Evolutionary conservation across 2,329 filamentous ascomycete species (phyloP).

Genomic region (Rasamsonia emersonii): DNA sequence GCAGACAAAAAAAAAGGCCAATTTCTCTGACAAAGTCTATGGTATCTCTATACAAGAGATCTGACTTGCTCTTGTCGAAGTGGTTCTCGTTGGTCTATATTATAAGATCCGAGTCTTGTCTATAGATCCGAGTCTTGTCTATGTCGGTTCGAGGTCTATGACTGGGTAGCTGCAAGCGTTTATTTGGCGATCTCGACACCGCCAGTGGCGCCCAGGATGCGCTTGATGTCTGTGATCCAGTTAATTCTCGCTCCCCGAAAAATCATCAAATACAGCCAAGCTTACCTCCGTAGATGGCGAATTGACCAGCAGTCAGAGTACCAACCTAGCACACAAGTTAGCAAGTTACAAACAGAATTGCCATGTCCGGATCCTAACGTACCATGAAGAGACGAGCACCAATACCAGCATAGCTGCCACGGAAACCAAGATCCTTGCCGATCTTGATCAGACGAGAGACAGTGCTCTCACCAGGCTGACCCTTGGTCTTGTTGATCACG

Average conservation of each 20-base stretch:
- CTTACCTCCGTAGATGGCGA: constrained; percentile 70
- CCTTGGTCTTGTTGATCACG: constrained; percentile 95
- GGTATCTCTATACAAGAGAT: too few species aligned
- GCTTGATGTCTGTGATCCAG: constrained; percentile 48
- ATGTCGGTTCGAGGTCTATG: too few species aligned
- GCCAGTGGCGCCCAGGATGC: constrained; percentile 60
- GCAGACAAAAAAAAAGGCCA: too few species aligned
- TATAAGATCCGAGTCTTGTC: too few species aligned
- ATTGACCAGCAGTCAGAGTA: constrained; percentile 70
- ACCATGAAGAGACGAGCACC: constrained; percentile 68
- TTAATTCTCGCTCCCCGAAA: constrained; percentile 8
- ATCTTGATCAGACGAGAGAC: constrained; percentile 78
- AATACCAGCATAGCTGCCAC: constrained; percentile 71
- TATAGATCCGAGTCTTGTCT: too few species aligned
- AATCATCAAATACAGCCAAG: constrained; percentile 1
- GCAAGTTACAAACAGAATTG: too few species aligned
- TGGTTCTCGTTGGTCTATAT: too few species aligned
- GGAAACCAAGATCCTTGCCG: constrained; percentile 71
- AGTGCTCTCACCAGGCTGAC: constrained; percentile 76
- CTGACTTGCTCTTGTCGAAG: too few species aligned
- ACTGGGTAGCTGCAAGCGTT: constrained; percentile 7
- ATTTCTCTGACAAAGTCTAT: too few species aligned
- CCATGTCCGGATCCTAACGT: constrained; percentile 10
- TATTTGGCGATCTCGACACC: constrained; percentile 61
- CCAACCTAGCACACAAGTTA: constrained; percentile 41